A percentile compares a stretch with the other conserved stretches of the same genome.
phyloP scores from a whole-genome alignment of 371 early-diverging fungal genomes.

The Syncephalastrum racemosum region DNA sequence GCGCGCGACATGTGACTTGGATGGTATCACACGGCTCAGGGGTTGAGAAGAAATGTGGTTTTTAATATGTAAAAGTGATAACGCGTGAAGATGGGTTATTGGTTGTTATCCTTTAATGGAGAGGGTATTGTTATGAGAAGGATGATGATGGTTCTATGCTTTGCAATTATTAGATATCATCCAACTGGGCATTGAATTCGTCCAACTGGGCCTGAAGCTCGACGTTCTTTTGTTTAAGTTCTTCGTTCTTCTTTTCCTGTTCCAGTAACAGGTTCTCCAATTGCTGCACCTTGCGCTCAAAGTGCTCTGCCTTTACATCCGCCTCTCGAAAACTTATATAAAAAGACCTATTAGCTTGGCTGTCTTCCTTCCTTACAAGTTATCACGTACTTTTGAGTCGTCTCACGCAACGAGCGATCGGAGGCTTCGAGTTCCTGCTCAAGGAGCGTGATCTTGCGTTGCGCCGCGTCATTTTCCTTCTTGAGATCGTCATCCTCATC shows the following conservation, averaged over 20 bases:
- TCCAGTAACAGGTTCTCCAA: constrained; percentile 59
- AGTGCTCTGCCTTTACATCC: constrained; percentile 80
- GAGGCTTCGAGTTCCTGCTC: constrained; percentile 70
- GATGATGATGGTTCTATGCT: background rate
- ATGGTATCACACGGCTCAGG: too few species aligned
- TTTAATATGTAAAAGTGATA: background rate
- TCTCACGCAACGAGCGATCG: constrained; percentile 66
- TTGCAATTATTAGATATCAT: constrained; percentile 55
- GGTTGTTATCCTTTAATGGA: background rate
- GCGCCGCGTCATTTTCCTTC: constrained; percentile 65
- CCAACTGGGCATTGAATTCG: constrained; percentile 64
- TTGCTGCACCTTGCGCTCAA: constrained; percentile 76
- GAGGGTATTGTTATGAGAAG: background rate
- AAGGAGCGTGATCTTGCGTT: constrained; percentile 61
- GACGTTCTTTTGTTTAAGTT: constrained; percentile 56
- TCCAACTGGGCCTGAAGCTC: constrained; percentile 68
- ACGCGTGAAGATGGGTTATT: background rate
- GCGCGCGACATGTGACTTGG: background rate
- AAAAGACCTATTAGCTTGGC: background rate
- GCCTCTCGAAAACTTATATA: constrained; percentile 65
- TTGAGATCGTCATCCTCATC: constrained; percentile 64
- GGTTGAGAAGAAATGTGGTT: too few species aligned
- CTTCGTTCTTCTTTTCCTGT: constrained; percentile 66
- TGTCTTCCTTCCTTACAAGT: constrained; percentile 5
- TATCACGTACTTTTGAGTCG: constrained; percentile 67